Evolutionary conservation across 2,329 filamentous ascomycete genomes (phyloP).

Genomic region (Diaporthe sp.): DNA sequence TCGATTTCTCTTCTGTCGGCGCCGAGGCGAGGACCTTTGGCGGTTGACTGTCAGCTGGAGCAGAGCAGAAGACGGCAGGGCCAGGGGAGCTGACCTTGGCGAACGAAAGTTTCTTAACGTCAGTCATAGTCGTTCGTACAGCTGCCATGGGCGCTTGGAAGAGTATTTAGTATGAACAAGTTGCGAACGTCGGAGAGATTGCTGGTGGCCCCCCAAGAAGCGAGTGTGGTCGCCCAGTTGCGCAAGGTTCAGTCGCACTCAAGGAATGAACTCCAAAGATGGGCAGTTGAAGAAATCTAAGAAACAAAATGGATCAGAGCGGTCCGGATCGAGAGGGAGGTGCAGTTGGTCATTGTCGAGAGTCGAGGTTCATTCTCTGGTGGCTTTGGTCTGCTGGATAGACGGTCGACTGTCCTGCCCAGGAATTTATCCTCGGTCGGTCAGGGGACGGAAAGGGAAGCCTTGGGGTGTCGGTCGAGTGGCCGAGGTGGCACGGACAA

Average conservation of each 20-base stretch:
- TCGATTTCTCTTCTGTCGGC: slow-evolving; percentile 52
- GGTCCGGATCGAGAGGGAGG: slow-evolving; percentile 63
- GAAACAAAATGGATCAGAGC: slow-evolving; percentile 68
- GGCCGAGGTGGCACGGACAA: slow-evolving; percentile 19
- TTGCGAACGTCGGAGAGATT: slow-evolving; percentile 47
- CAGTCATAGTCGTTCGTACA: slow-evolving; percentile 59
- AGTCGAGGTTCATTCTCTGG: slow-evolving; percentile 54
- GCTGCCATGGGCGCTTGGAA: slow-evolving; percentile 59
- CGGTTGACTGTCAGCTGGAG: slow-evolving; percentile 28
- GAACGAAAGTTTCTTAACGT: slow-evolving; percentile 75
- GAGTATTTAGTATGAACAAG: slow-evolving; percentile 42
- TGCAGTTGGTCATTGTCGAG: slow-evolving; percentile 70
- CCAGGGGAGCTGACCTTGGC: slow-evolving; percentile 72
- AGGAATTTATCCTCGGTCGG: slow-evolving; percentile 25
- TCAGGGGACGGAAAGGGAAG: slow-evolving; percentile 17
- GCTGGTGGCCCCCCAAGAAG: slow-evolving; percentile 46
- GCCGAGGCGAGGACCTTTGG: slow-evolving; percentile 43
- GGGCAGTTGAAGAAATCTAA: slow-evolving; percentile 57
- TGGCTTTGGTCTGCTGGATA: slow-evolving; percentile 27
- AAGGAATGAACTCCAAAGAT: slow-evolving; percentile 41
- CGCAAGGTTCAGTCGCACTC: slow-evolving; percentile 38
- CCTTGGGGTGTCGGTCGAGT: slow-evolving; percentile 15
- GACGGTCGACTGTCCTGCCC: slow-evolving; percentile 16
- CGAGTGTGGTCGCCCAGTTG: slow-evolving; percentile 40
- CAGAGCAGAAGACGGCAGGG: slow-evolving; percentile 1